These are phyloP conservation scores for Gaillardinia entomophila DNA, from an alignment of 805 yeast species.

Conservation along the genomic window DNA sequence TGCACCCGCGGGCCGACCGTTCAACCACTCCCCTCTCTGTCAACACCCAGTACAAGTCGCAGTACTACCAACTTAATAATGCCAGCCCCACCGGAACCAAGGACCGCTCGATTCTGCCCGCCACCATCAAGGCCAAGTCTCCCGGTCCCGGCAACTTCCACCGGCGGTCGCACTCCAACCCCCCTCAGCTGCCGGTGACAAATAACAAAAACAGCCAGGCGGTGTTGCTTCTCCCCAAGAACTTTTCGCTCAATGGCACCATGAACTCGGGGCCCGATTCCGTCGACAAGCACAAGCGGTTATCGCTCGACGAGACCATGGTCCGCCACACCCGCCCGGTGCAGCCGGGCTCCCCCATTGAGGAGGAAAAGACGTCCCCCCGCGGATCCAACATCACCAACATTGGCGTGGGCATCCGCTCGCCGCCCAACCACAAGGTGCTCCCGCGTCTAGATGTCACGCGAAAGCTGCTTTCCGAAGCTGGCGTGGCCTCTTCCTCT, in stretches of 20 bases:
- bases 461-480: not conserved
- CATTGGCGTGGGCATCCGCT: constrained; percentile 10
- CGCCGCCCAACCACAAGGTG: constrained; percentile 1
- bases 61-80: constrained; percentile 25
- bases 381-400: constrained; percentile 10
- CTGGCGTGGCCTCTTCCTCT: not conserved
- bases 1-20: constrained; percentile 1
- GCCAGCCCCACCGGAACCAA: constrained; percentile 4
- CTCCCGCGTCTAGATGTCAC: not conserved
- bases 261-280: too few species aligned
- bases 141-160: constrained; percentile 16
- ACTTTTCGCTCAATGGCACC: constrained; percentile 35
- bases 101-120: constrained; percentile 23
- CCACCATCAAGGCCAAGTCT: constrained; percentile 5
- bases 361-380: constrained; percentile 1
- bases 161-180: constrained; percentile 30
- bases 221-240: constrained; percentile 46
- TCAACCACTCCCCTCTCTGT: constrained; percentile 5
- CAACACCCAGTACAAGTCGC: constrained; percentile 1
- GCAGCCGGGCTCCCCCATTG: constrained; percentile 1
- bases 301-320: constrained; percentile 19
- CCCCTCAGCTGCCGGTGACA: constrained; percentile 18
- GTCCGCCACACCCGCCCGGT: constrained; percentile 2
- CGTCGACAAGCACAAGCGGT: constrained; percentile 16
- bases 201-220: constrained; percentile 30